Conservation (phyloP, 1,284 basidiomycete species). For the Neolentinus lepideus region DNA sequence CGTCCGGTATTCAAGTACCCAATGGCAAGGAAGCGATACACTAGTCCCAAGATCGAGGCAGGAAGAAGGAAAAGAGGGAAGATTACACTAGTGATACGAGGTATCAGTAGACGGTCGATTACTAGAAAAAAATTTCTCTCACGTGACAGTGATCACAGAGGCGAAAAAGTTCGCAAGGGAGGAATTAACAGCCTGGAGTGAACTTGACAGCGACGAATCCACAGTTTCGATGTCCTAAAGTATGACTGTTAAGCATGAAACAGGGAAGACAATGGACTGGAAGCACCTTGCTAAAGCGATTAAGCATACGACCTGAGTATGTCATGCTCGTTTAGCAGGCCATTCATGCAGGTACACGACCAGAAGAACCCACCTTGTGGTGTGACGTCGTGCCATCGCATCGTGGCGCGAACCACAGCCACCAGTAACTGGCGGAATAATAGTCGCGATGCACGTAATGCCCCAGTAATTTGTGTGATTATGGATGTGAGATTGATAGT, state of each 20-base stretch:
- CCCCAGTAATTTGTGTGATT: constrained; percentile 53
- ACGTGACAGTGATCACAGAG: constrained; percentile 58
- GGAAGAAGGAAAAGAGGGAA: constrained; percentile 73
- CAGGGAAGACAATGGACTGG: background rate
- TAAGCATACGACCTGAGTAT: constrained; percentile 47
- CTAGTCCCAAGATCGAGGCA: constrained; percentile 55
- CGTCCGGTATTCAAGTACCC: constrained; percentile 73
- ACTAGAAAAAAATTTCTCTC: constrained; percentile 16
- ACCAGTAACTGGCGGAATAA: constrained; percentile 51
- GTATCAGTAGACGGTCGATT: constrained; percentile 6
- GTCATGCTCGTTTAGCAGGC: background rate
- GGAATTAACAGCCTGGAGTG: constrained; percentile 66
- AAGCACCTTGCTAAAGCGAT: constrained; percentile 55
- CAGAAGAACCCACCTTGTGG: constrained; percentile 29
- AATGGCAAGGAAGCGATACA: constrained; percentile 59
- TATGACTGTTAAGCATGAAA: constrained; percentile 6
- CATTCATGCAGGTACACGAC: background rate
- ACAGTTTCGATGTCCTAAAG: constrained; percentile 71
- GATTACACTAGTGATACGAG: constrained; percentile 35
- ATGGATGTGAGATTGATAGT: constrained; percentile 37
- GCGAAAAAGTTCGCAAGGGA: constrained; percentile 69
- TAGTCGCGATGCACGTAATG: constrained; percentile 48
- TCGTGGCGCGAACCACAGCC: constrained; percentile 56
- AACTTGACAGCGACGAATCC: constrained; percentile 62
- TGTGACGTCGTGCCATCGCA: constrained; percentile 46